Base-by-base conservation (phyloP, 2,329 filamentous ascomycete species). In the Colletotrichum acutatum region DNA sequence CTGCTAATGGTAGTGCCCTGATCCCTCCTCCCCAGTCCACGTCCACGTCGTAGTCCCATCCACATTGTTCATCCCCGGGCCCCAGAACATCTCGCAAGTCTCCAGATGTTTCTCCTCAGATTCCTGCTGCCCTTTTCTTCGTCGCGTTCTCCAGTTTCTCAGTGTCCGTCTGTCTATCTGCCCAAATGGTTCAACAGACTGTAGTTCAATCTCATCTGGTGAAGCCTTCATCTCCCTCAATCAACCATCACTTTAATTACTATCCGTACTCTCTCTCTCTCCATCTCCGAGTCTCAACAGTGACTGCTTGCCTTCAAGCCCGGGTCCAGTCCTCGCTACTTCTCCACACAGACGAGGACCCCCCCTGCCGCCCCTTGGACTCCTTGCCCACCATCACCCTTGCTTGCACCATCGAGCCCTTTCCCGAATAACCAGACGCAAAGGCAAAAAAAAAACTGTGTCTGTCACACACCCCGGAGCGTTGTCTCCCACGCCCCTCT, bases 371-470 rank as follows among this genome's bases (percentile, higher is more conserved):
- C 56, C 65, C 30, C 22, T 53, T 30, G 42, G 9, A 30, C 65
- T 64, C 68, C 57, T 57, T 61, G 42, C 66, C 66, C 70, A 65
- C 66, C 70, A 65, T 65, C 42, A 72, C 59, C 70, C 70, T 72
- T 72, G 66, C 70, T 69, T 72, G 65, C 69, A 68, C 52, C 58
- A 68, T 68, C 53, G 30, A 63, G 65, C 16, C 70, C 70, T 60
- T 72, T 56, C 70, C 70, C 66, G 66, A 72, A 69, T 14, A 63
- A 72, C 46, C 62, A 72, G 65, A 72, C 60, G 70, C 66, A 72
- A 61, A 72, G 66, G 70, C 70, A 65, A 59, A 72, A 62, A 63
- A 63, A 68, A 68, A 57, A 53, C 42, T 34, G 32, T 56, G 46
- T 70, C 54, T 70, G 66, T 16, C 53, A 61, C 46, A 66, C 59